phyloP scores from a whole-genome alignment of 2,329 filamentous ascomycete genomes.

The Hortaea sp. region DNA sequence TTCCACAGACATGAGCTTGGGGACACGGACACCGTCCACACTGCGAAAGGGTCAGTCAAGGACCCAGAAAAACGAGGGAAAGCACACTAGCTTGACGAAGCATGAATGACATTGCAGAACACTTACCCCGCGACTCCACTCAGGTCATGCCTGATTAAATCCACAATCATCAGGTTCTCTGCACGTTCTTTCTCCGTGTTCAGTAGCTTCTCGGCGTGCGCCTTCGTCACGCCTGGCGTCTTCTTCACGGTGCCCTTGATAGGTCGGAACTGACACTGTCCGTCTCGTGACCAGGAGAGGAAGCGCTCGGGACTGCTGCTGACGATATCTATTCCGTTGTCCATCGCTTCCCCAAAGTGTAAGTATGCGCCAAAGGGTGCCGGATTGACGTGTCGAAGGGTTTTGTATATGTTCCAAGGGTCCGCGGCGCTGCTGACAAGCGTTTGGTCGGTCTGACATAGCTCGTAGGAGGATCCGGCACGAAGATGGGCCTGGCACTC shows the following conservation, averaged over 20 bases:
- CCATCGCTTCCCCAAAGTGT: conserved; percentile 44
- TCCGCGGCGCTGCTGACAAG: conserved; percentile 38
- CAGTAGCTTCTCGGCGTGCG: conserved; percentile 61
- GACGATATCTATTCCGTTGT: conserved; percentile 50
- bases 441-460: conserved; percentile 72
- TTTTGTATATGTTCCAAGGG: conserved; percentile 61
- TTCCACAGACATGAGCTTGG: conserved; percentile 74
- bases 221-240: conserved; percentile 54
- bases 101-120: background rate
- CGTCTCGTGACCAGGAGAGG: conserved; percentile 54
- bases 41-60: conserved; percentile 7
- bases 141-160: conserved; percentile 88
- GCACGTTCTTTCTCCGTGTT: conserved; percentile 80
- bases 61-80: background rate
- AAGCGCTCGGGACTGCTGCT: conserved; percentile 87
- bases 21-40: conserved; percentile 54
- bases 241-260: conserved; percentile 98
- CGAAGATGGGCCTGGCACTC: conserved; percentile 62
- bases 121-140: conserved; percentile 69
- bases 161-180: conserved; percentile 97
- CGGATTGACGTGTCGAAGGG: conserved; percentile 61
- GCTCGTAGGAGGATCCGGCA: conserved; percentile 73
- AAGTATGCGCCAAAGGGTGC: conserved; percentile 80
- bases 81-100: background rate
- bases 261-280: conserved; percentile 68